Percentiles rank a stretch among this genome's conserved stretches.
Evolutionary conservation across 352 stramenopile species (phyloP).

Genomic region (Phytophthora constricta): DNA sequence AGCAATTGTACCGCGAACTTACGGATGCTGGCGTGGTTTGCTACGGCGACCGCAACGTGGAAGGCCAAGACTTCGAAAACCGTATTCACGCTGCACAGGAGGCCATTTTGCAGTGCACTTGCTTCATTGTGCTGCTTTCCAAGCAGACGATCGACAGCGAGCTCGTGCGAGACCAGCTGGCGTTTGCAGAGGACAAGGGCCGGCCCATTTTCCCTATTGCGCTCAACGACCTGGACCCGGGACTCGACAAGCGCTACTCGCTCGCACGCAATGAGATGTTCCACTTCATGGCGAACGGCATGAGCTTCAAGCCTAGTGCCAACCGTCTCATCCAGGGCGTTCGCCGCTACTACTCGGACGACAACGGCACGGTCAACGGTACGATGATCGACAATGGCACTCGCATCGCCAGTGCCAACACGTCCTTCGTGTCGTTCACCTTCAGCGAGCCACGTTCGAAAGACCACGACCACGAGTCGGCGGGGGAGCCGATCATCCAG

Average conservation of each 20-base stretch:
- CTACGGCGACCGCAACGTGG: constrained; percentile 72
- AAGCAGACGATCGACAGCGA: constrained; percentile 73
- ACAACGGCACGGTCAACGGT: constrained; percentile 17
- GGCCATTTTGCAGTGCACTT: constrained; percentile 79
- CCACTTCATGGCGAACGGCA: constrained; percentile 79
- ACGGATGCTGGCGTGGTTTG: constrained; percentile 57
- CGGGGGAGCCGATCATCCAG: constrained; percentile 34
- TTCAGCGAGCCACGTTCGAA: constrained; percentile 29
- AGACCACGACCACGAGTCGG: constrained; percentile 19
- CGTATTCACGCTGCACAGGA: constrained; percentile 83
- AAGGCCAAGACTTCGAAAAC: constrained; percentile 68
- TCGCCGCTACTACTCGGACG: constrained; percentile 36
- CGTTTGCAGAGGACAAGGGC: constrained; percentile 85
- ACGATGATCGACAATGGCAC: constrained; percentile 35
- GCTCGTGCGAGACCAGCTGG: constrained; percentile 82
- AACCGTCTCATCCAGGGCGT: constrained; percentile 57
- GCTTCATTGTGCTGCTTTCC: constrained; percentile 82
- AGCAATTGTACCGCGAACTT: constrained; percentile 68
- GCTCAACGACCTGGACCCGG: constrained; percentile 78
- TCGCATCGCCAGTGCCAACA: constrained; percentile 42
- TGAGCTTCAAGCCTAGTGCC: constrained; percentile 73
- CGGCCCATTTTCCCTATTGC: constrained; percentile 83
- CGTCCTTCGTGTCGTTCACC: constrained; percentile 53
- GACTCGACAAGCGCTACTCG: constrained; percentile 83
- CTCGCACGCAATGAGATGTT: constrained; percentile 80